phyloP scores from a whole-genome alignment of 2,329 filamentous ascomycete genomes.

The Graphilbum ipis-grandicollis region DNA sequence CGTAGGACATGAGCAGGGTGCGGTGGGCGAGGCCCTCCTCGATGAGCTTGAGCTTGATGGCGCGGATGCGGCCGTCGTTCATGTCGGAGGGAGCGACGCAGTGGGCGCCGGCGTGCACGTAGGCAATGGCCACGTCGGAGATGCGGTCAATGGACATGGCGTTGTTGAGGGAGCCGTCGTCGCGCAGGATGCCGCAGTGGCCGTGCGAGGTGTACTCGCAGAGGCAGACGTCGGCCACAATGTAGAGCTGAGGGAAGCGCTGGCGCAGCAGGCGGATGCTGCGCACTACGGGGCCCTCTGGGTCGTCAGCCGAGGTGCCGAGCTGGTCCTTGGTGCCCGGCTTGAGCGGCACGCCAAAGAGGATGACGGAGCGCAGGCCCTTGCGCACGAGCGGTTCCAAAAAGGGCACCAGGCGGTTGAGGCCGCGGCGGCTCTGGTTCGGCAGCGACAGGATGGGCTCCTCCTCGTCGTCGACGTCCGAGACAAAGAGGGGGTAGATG shows the following conservation, averaged over 20 bases:
- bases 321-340: conserved; percentile 75
- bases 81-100: conserved; percentile 96
- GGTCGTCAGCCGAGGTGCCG: conserved; percentile 84
- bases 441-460: conserved; percentile 79
- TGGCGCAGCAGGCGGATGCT: conserved; percentile 70
- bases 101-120: conserved; percentile 88
- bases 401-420: conserved; percentile 74
- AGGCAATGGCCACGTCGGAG: conserved; percentile 92
- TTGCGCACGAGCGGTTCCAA: conserved; percentile 76
- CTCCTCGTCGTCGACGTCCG: conserved; percentile 86
- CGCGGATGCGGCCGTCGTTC: conserved; percentile 94
- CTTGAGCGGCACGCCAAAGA: conserved; percentile 83
- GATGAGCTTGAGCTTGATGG: conserved; percentile 95
- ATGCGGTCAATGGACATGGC: conserved; percentile 84
- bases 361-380: conserved; percentile 79
- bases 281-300: conserved; percentile 77
- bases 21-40: conserved; percentile 86
- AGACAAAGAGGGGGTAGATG: conserved; percentile 93
- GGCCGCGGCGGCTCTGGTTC: conserved; percentile 71
- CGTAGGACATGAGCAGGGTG: conserved; percentile 91
- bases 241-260: conserved; percentile 78
- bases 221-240: conserved; percentile 83
- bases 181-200: conserved; percentile 87
- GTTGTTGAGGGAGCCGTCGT: conserved; percentile 89
- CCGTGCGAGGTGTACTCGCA: conserved; percentile 98